Conservation (phyloP, 2,329 filamentous ascomycete genomes). For the Cladobotryum protrusum region DNA sequence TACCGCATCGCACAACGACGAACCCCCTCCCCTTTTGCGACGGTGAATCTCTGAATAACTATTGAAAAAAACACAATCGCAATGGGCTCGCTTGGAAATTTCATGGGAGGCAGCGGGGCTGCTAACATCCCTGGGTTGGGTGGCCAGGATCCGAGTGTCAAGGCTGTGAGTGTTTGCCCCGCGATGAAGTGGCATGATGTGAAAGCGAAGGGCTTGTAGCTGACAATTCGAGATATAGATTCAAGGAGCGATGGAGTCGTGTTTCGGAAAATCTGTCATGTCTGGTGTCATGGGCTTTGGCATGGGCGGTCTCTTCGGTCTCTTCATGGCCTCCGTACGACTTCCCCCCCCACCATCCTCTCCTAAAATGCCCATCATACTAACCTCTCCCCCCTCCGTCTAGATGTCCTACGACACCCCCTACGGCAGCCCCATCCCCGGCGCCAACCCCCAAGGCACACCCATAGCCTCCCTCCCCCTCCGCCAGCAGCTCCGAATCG, state of each 20-base stretch:
- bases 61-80: neutral
- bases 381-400: conserved; percentile 12
- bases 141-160: conserved; percentile 46
- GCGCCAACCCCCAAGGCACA: conserved; percentile 27
- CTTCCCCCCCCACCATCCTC: neutral
- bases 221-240: conserved; percentile 48
- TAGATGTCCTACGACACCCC: conserved; percentile 99
- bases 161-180: conserved; percentile 34
- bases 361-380: neutral
- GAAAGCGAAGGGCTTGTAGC: neutral
- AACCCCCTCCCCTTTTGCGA: too few species aligned
- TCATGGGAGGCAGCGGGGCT: conserved; percentile 27
- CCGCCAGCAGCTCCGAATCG: conserved; percentile 72
- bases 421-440: conserved; percentile 49
- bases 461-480: conserved; percentile 63
- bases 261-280: conserved; percentile 79
- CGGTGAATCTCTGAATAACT: neutral
- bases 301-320: conserved; percentile 85
- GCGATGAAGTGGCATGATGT: neutral
- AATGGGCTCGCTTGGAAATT: conserved; percentile 29
- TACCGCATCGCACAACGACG: neutral
- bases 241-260: conserved; percentile 84
- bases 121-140: conserved; percentile 21
- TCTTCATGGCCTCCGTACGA: conserved; percentile 95
- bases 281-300: conserved; percentile 91